Evolutionary conservation across 2,329 filamentous ascomycete genomes (phyloP).

Genomic region (Thyridium curvatum): DNA sequence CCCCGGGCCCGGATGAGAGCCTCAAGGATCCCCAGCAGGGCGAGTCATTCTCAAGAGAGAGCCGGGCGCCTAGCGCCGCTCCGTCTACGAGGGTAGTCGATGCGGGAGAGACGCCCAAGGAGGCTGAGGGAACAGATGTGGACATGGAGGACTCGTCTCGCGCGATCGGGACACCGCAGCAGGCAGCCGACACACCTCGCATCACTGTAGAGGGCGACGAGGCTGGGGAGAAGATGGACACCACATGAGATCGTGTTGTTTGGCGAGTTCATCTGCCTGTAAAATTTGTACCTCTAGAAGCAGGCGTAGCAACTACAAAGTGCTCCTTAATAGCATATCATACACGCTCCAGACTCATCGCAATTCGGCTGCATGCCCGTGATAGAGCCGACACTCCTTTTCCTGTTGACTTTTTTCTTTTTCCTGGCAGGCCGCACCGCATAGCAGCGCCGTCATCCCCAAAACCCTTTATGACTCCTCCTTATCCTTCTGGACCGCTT

Average conservation of each 20-base stretch:
- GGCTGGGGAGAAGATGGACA: conserved; percentile 62
- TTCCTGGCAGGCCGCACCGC: too few relatives aligned
- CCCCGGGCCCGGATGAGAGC: conserved; percentile 18
- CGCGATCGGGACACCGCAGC: conserved; percentile 20
- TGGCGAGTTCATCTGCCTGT: too few relatives aligned
- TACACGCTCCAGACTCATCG: too few relatives aligned
- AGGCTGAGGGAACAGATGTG: conserved; percentile 41
- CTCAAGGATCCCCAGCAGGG: conserved; percentile 24
- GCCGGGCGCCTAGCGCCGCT: conserved; percentile 30
- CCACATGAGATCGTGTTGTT: conserved; percentile 20
- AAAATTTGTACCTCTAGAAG: too few relatives aligned
- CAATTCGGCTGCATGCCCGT: too few relatives aligned
- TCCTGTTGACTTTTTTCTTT: too few relatives aligned
- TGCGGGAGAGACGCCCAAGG: conserved; percentile 21
- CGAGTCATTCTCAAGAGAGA: conserved; percentile 25
- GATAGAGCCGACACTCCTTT: too few relatives aligned
- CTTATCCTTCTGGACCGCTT: conserved; percentile 18
- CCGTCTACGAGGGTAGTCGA: conserved; percentile 7
- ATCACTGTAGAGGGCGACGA: conserved; percentile 43
- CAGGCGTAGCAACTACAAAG: too few relatives aligned
- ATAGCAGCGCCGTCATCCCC: too few relatives aligned
- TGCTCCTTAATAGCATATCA: too few relatives aligned
- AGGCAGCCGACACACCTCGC: conserved; percentile 35
- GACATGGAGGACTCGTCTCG: conserved; percentile 49
- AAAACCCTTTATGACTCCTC: conserved; percentile 4